Percentiles rank a stretch among this genome's conserved stretches.
Evolutionary conservation across 208 protist species (phyloP).

Genomic region (Crithidia bombi): DNA sequence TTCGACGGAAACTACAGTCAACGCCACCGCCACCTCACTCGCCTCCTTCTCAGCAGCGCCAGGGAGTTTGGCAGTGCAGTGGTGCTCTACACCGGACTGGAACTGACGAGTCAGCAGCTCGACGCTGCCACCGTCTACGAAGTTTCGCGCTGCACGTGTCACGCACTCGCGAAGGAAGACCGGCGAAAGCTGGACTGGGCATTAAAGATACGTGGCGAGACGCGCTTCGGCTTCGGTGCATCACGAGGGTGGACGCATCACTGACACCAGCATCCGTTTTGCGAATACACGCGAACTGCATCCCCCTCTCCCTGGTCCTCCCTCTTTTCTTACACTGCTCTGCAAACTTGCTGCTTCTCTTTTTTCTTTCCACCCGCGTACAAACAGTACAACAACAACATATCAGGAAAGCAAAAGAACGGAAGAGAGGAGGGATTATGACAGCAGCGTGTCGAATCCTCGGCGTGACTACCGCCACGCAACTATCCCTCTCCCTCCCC

Average conservation of each 20-base stretch:
- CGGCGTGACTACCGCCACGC: too few relatives aligned
- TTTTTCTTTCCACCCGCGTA: neutral
- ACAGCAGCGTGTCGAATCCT: neutral
- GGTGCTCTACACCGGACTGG: slow-evolving; percentile 16
- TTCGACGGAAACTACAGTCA: slow-evolving; percentile 40
- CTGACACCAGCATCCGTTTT: neutral
- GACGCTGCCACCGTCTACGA: neutral
- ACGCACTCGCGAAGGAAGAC: slow-evolving; percentile 14
- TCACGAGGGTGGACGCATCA: slow-evolving; percentile 21
- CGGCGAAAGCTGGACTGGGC: slow-evolving; percentile 31
- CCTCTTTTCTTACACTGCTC: neutral
- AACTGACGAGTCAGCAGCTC: neutral
- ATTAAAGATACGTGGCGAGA: slow-evolving; percentile 15
- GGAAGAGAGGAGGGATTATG: neutral
- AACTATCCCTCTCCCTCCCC: too few relatives aligned
- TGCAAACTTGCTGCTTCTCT: neutral
- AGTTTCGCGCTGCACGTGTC: neutral
- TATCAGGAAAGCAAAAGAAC: neutral
- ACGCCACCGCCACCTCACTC: slow-evolving; percentile 21
- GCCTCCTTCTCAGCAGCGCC: slow-evolving; percentile 16
- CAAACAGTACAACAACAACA: too few relatives aligned
- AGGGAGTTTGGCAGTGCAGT: slow-evolving; percentile 40
- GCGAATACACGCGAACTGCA: too few relatives aligned
- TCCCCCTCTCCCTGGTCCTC: slow-evolving; percentile 2
- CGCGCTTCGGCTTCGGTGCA: neutral